Evolutionary conservation across 306 rosid genomes (phyloP), one percentile per base, ranked within the genome.

Genomic region (Castanospermum australe): DNA sequence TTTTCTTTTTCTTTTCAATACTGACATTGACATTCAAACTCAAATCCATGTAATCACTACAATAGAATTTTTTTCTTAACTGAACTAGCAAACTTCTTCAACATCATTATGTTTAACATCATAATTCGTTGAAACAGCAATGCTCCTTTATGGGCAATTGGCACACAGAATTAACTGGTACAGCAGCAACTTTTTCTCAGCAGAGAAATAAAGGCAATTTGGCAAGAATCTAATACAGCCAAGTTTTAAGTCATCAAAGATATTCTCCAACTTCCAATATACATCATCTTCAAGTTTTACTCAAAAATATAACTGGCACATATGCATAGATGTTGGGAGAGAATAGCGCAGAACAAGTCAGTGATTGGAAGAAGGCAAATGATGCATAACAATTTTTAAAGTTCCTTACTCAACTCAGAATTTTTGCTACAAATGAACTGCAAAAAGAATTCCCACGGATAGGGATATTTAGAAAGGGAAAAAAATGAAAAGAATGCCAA

Each of bases 371-470:
- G 6, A 73, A 35, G 42, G 75, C 50, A 79, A 76, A 76, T 8
- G 61, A 41, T 18, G 72, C 67, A 86, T 47, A 62, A 88, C 81
- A 88, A 87, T 81, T 81, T 75, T 84, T 82, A 79, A 86, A 82
- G 83, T 84, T 78, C 87, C 87, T 88, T 88, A 83, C 93, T 89
- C 86, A 79, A 87, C 86, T 87, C 89, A 88, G 82, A 90, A 84
- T 55, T 83, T 87, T 82, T 77, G 89, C 97, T 91, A 91, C 91
- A 96, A 91, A 84, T 88, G 79, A 90, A 91, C 98, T 96, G 97
- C 98, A 96, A 96, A 96, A 96, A 93, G 98, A 93, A 93, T 93
- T 88, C 92, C 90, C 87, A 87, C 22, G 24, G 76, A 83, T 32
- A 86, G 81, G 92, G 91, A 85, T 71, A 76, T 86, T 76, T 79